Evolutionary conservation across 1,139 yeast genomes (phyloP), one percentile per base, ranked within the genome.

Genomic region (Wickerhamiella infanticola): DNA sequence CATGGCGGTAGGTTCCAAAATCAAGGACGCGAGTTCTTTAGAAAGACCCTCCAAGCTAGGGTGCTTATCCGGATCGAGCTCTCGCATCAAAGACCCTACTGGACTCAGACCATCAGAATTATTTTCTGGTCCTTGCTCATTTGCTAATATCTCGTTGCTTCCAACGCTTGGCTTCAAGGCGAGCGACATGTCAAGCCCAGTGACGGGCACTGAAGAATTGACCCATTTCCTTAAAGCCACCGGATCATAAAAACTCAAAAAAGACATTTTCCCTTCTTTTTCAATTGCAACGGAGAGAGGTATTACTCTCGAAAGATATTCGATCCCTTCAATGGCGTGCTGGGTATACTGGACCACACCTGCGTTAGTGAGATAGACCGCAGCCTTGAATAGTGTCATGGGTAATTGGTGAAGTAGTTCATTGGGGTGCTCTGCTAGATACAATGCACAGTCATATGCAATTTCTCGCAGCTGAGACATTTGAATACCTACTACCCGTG

Each of bases 401-500:
- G 40, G 40, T 6, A 38, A 23, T 3, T 26, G 29, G n/a, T 11
- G 6, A 11, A 23, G 25, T 5, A 38, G 23, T 8, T 38, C 40
- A 6, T 6, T 11, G 37, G n/a, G 18, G 25, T 7, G 7, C 6
- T 38, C 40, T 3, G 8, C 13, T 11, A 38, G 40, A 26, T 25
- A 38, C n/a, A 11, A 11, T 11, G 40, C 40, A 25, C 40, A 38
- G 11, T 38, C 40, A 4, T 24, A 9, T 3, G 40, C 40, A 25
- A 50, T 5, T 40, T 25, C 4, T 23, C 24, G 24, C 35, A 45
- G 27, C 45, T 41, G 13, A 37, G 39, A 5, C 52, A 48, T 3
- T 27, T 29, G 37, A 51, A 50, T 13, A 50, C 18, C 18, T 18
- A 18, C 18, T 18, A 18, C 18, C 18, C 18, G 18, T 18, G 18